phyloP scores from a whole-genome alignment of 2,329 filamentous ascomycete genomes.

The Nigrospora oryzae region DNA sequence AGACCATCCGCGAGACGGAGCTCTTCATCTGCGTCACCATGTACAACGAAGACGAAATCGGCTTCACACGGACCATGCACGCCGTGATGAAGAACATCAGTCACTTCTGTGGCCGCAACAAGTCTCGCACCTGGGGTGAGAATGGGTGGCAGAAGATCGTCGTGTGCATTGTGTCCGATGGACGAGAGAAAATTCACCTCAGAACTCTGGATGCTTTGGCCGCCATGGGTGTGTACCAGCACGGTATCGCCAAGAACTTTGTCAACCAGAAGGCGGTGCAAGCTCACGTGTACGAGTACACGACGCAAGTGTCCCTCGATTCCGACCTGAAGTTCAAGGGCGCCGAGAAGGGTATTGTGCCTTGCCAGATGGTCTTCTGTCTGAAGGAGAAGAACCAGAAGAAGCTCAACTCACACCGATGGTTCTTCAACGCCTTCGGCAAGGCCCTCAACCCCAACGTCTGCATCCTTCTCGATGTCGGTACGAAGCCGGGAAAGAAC shows the following conservation, averaged over 20 bases:
- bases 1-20: constrained; percentile 86
- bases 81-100: constrained; percentile 99
- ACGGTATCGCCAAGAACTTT: constrained; percentile 96
- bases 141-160: constrained; percentile 99
- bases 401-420: constrained; percentile 96
- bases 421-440: constrained; percentile 99
- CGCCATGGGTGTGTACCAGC: constrained; percentile 95
- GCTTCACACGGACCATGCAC: constrained; percentile 91
- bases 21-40: constrained; percentile 95
- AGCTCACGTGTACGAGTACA: constrained; percentile 98
- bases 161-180: constrained; percentile 93
- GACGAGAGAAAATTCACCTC: constrained; percentile 79
- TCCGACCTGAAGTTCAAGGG: constrained; percentile 97
- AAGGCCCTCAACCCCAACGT: constrained; percentile 89
- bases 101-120: constrained; percentile 89
- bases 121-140: constrained; percentile 96
- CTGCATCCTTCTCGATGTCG: constrained; percentile 93
- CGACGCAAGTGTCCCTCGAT: constrained; percentile 93
- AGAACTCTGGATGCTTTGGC: constrained; percentile 89
- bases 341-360: constrained; percentile 96
- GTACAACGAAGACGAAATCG: constrained; percentile 98
- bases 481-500: constrained; percentile 79
- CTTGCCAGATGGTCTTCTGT: constrained; percentile 97
- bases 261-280: constrained; percentile 95
- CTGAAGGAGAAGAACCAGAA: constrained; percentile 96